phyloP scores from a whole-genome alignment of 805 yeast genomes.

The Phaffomyces thermotolerans region DNA sequence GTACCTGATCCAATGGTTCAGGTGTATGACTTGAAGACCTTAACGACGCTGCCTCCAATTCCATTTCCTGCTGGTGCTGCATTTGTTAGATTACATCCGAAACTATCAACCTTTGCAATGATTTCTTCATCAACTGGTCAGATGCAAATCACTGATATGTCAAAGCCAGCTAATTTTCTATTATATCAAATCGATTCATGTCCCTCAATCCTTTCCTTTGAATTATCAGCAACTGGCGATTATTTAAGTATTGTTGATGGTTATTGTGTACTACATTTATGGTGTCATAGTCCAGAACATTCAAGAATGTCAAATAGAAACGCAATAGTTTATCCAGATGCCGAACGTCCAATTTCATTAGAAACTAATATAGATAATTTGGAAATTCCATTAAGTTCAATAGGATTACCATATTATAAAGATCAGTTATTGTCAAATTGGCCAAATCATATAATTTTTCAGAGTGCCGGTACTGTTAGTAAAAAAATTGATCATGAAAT shows the following conservation, averaged over 20 bases:
- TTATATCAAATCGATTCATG: slow-evolving; percentile 61
- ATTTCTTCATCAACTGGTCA: slow-evolving; percentile 76
- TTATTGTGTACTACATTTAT: slow-evolving; percentile 38
- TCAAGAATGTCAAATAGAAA: slow-evolving; percentile 34
- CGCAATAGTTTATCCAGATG: slow-evolving; percentile 52
- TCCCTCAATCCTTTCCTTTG: slow-evolving; percentile 25
- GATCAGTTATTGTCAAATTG: slow-evolving; percentile 74
- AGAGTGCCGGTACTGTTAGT: slow-evolving; percentile 56
- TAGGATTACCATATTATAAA: slow-evolving; percentile 85
- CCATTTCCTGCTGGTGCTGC: slow-evolving; percentile 89
- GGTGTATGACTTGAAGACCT: slow-evolving; percentile 68
- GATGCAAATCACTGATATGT: slow-evolving; percentile 76
- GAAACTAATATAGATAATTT: slow-evolving; percentile 34
- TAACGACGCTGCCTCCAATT: slow-evolving; percentile 69
- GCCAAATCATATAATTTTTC: slow-evolving; percentile 58
- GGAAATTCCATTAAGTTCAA: slow-evolving; percentile 51
- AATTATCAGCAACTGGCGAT: slow-evolving; percentile 57
- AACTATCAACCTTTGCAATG: slow-evolving; percentile 66
- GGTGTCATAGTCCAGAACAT: slow-evolving; percentile 49
- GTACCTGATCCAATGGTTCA: slow-evolving; percentile 75
- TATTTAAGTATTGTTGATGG: slow-evolving; percentile 62
- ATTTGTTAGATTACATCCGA: slow-evolving; percentile 79
- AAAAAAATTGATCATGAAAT: slow-evolving; percentile 41
- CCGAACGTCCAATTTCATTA: slow-evolving; percentile 28
- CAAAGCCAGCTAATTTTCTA: slow-evolving; percentile 62